Evolutionary conservation across 352 stramenopile species (phyloP), one percentile per base, ranked within the genome.

Genomic region (Phytopythium vexans): DNA sequence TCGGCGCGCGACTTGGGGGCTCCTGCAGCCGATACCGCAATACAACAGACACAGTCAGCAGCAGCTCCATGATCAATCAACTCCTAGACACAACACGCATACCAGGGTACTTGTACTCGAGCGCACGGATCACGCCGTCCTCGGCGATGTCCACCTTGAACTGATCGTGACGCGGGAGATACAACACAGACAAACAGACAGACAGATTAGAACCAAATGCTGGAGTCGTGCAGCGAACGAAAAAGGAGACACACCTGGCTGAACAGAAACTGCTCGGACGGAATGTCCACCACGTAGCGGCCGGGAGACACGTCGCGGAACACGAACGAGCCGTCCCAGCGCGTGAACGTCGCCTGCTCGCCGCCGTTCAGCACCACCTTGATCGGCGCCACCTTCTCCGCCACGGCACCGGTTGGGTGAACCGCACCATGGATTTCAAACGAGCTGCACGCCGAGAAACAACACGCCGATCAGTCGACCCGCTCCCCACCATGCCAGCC

Each of bases 71-170:
- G 21, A 2, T 27, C 21, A 27, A 27, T 11, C 56, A 16, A 12
- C 35, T 27, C 21, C 21, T 27, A 27, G 21, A 27, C 21, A 27
- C 21, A 27, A 27, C 15, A 47, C 55, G 21, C 21, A 27, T 27
- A 49, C 83, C 83, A 36, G 77, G 72, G 62, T 90, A 92, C 60
- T 92, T 88, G 68, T 87, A 89, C 57, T 94, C 79, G 50, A 92
- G 72, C 16, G 73, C 78, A 15, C 74, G 78, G 40, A 86, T 72
- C 14, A 77, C 54, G 7, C 75, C 78, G 27, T 86, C 72, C 7
- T 67, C 65, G 0, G 62, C 73, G 33, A 89, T 60, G 40, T 89
- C 76, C 37, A 89, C 50, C 49, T 86, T 86, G 60, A 69, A 89
- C 62, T 86, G 64, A 36, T 15, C 16, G 21, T 2, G 21, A 27